phyloP scores from a whole-genome alignment of 108 stramenopile genomes.

The Discostella stelligeroides region DNA sequence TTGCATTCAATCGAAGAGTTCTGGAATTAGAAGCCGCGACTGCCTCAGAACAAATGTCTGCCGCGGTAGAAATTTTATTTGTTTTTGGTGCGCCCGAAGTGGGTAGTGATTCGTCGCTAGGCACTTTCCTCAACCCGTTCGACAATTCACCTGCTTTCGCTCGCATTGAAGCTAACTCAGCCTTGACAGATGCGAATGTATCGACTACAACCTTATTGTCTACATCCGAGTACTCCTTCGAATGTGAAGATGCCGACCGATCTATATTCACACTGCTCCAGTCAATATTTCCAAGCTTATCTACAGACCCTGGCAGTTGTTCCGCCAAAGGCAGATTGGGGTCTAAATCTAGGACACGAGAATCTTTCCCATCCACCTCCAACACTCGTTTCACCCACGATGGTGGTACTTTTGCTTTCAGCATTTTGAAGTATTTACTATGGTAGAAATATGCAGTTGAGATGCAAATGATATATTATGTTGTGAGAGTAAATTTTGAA shows the following conservation, averaged over 20 bases:
- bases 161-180: slow-evolving; percentile 37
- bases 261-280: slow-evolving; percentile 22
- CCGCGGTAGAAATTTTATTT: neutral
- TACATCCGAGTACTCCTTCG: slow-evolving; percentile 15
- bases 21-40: slow-evolving; percentile 36
- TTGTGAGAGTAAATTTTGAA: neutral
- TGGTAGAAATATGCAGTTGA: slow-evolving; percentile 31
- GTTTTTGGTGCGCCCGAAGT: neutral
- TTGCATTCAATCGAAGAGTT: slow-evolving; percentile 32
- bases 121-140: slow-evolving; percentile 6
- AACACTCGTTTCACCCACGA: slow-evolving; percentile 70
- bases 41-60: slow-evolving; percentile 34
- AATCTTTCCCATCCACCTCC: slow-evolving; percentile 71
- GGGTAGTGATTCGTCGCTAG: slow-evolving; percentile 5
- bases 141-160: slow-evolving; percentile 33
- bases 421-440: slow-evolving; percentile 84
- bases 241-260: slow-evolving; percentile 12
- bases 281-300: slow-evolving; percentile 44
- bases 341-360: slow-evolving; percentile 66
- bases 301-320: slow-evolving; percentile 42
- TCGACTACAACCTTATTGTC: slow-evolving; percentile 44
- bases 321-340: slow-evolving; percentile 46
- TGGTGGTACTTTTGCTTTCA: slow-evolving; percentile 47
- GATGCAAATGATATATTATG: neutral
- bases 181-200: slow-evolving; percentile 33